Evolutionary conservation across 768 basidiomycete genomes (phyloP).

Genomic region (Leucocoprinus leucothites): DNA sequence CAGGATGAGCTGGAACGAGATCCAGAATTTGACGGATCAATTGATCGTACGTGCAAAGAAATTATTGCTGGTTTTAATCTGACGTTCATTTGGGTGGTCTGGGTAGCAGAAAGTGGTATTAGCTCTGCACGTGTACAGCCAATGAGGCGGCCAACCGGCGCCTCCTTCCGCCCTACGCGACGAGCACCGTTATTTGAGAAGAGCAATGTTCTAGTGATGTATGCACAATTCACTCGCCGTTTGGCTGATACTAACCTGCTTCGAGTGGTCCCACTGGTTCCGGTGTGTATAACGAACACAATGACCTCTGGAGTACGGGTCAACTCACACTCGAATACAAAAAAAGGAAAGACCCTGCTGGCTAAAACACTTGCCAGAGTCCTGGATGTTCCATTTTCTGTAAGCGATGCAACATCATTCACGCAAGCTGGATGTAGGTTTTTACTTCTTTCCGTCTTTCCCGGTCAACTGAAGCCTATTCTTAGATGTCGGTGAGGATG

Average conservation of each 20-base stretch:
- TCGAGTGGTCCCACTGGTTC: conserved; percentile 82
- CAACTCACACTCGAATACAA: background rate
- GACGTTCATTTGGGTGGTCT: background rate
- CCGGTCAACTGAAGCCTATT: conserved; percentile 13
- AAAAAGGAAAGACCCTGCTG: conserved; percentile 80
- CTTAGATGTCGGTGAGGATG: conserved; percentile 93
- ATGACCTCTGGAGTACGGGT: background rate
- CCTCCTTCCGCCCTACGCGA: conserved; percentile 36
- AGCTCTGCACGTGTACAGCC: conserved; percentile 63
- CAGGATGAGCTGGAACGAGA: conserved; percentile 26
- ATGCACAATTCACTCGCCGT: conserved; percentile 6
- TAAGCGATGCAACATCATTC: conserved; percentile 90
- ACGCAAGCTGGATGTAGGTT: conserved; percentile 84
- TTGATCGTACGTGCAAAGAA: conserved; percentile 15
- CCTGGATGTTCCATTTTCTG: conserved; percentile 91
- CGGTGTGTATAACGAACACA: conserved; percentile 38
- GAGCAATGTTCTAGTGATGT: conserved; percentile 94
- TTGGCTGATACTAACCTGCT: background rate
- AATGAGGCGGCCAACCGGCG: conserved; percentile 38
- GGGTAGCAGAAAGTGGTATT: conserved; percentile 36
- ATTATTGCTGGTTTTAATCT: background rate
- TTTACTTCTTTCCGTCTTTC: background rate
- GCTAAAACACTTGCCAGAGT: conserved; percentile 90
- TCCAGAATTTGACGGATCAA: conserved; percentile 12
- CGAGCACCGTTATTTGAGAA: conserved; percentile 76